A percentile compares a stretch with the other conserved stretches of the same genome.
Conservation (phyloP, 208 protist genomes). For the Acanthamoeba healyi region DNA sequence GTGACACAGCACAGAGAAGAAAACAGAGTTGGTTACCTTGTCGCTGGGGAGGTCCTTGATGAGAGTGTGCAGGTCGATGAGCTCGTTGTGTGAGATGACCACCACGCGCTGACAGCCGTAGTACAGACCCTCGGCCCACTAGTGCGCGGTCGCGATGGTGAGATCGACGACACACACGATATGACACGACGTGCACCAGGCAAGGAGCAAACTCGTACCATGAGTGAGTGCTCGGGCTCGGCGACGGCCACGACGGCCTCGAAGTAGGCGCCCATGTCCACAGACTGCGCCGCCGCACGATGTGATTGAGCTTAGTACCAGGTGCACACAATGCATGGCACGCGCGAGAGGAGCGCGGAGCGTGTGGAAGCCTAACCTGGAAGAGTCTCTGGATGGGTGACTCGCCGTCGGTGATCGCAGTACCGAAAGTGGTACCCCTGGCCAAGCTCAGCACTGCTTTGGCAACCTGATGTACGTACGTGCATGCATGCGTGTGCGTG, state of each 20-base stretch:
- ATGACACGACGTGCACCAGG: too few species aligned
- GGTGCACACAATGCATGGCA: not conserved
- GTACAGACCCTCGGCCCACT: slow-evolving; percentile 5
- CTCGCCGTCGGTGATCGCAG: not conserved
- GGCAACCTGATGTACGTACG: too few species aligned
- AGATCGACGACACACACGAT: not conserved
- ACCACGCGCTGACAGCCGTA: slow-evolving; percentile 27
- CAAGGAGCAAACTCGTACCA: not conserved
- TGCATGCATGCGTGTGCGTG: too few species aligned
- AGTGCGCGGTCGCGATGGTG: too few species aligned
- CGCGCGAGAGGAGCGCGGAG: too few species aligned
- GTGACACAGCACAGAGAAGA: not conserved
- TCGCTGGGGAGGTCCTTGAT: slow-evolving; percentile 11
- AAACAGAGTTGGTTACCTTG: not conserved
- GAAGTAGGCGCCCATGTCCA: slow-evolving; percentile 54
- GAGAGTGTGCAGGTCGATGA: slow-evolving; percentile 9
- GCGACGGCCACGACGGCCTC: slow-evolving; percentile 2
- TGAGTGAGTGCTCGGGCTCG: slow-evolving; percentile 10
- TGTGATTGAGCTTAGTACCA: too few species aligned
- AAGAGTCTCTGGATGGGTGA: slow-evolving; percentile 31
- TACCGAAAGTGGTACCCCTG: not conserved
- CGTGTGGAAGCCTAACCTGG: not conserved
- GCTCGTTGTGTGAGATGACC: slow-evolving; percentile 34
- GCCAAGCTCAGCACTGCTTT: slow-evolving; percentile 19
- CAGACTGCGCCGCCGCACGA: not conserved